Evolutionary conservation across 441 rosid species (phyloP), one percentile per base, ranked within the genome.

Genomic region (Omphalea diandra): DNA sequence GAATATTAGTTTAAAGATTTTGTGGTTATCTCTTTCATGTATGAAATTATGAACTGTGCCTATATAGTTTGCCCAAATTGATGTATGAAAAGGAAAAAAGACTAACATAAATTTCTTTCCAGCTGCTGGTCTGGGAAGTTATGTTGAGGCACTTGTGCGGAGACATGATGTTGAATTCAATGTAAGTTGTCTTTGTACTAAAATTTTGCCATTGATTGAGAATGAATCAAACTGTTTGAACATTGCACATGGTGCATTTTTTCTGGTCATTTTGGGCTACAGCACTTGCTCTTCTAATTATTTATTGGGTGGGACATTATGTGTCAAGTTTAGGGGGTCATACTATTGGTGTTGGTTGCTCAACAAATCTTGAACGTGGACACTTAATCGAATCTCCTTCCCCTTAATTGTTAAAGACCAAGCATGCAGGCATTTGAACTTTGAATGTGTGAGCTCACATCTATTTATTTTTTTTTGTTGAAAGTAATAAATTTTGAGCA

Each of bases 101-200:
- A n/a, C 75, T 76, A 40, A 79, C 32, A 31, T 68, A 26, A n/a
- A 77, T 64, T 72, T 79, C 52, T 65, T 73, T 41, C 71, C 87
- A 95, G 99, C 97, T 83, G 87, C 98, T 72, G 97, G 97, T 68
- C 81, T 95, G 77, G 97, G 99, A 79, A 90, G 87, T 88, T 89
- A 91, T 71, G 97, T 95, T 73, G 99, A 95, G 81, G 91, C 97
- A 29, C 89, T 91, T 70, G 93, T 89, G 79, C 85, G 90, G 68
- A 95, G 88, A 77, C 97, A 90, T 63, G 99, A 95, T 71, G 83
- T 89, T 67, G 90, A 86, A 76, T 93, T 93, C 77, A 90, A 90
- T 79, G 99, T 95, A 87, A 66, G 83, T 73, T 49, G 26, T 74
- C 67, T 68, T 41, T 22, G 33, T 8, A 29, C 36, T 44, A 2